Conservation (phyloP, 106 monocot genomes). For the Agapanthus africanus region DNA sequence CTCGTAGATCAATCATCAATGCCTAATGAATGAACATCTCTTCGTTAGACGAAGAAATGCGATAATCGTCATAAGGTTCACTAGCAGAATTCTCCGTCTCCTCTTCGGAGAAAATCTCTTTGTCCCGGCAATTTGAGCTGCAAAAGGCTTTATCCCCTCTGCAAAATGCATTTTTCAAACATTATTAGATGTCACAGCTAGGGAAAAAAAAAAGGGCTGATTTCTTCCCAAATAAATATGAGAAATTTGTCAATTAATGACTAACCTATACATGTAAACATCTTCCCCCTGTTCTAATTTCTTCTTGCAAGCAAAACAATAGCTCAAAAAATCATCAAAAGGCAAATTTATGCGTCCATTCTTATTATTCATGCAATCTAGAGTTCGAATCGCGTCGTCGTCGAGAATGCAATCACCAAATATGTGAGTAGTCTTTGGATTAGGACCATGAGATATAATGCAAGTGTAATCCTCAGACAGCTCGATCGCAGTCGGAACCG, state of each 20-base stretch:
- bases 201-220: too few species aligned
- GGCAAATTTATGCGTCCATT: too few species aligned
- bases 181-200: background rate
- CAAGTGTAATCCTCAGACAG: slow-evolving; percentile 81
- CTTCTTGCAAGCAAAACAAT: slow-evolving; percentile 65
- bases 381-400: slow-evolving; percentile 18
- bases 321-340: slow-evolving; percentile 44
- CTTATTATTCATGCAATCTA: slow-evolving; percentile 13
- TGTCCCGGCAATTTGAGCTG: slow-evolving; percentile 50
- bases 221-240: too few species aligned
- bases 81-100: slow-evolving; percentile 19
- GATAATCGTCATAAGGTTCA: slow-evolving; percentile 11
- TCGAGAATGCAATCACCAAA: slow-evolving; percentile 71
- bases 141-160: slow-evolving; percentile 84
- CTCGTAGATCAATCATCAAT: slow-evolving; percentile 7
- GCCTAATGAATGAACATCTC: slow-evolving; percentile 29
- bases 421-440: slow-evolving; percentile 79
- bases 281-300: slow-evolving; percentile 63
- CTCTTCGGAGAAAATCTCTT: slow-evolving; percentile 56
- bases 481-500: slow-evolving; percentile 42
- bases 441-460: slow-evolving; percentile 66
- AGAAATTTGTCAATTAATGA: too few species aligned
- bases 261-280: slow-evolving; percentile 65
- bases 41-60: slow-evolving; percentile 18
- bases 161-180: slow-evolving; percentile 7